Evolutionary conservation across 345 rosid genomes (phyloP).

Genomic region (Dimocarpus longan): DNA sequence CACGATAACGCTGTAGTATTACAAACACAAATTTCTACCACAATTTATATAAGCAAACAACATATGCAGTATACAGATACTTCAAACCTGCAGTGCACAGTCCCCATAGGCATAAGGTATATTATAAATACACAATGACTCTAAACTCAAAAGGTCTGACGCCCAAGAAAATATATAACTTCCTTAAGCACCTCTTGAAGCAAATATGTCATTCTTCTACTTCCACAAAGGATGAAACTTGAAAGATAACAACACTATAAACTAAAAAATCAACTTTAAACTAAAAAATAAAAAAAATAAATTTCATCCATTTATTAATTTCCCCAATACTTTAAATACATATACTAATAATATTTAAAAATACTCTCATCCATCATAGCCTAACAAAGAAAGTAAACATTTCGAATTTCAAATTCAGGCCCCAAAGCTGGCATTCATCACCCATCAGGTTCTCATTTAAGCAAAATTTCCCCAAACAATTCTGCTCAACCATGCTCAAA

Average conservation of each 20-base stretch:
- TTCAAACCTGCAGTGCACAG: no score
- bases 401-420: neutral
- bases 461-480: no score
- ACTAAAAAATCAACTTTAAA: neutral
- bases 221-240: slow-evolving; percentile 16
- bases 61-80: no score
- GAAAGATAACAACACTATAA: slow-evolving; percentile 1
- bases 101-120: no score
- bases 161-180: slow-evolving; percentile 21
- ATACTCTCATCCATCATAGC: neutral
- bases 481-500: neutral
- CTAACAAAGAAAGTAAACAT: neutral
- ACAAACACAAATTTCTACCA: no score
- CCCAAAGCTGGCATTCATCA: neutral
- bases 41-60: no score
- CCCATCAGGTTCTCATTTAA: neutral
- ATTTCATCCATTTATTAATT: neutral
- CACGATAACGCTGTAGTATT: no score
- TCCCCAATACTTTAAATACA: neutral
- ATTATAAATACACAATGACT: no score
- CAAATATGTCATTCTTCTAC: no score
- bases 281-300: no score
- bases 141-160: slow-evolving; percentile 31
- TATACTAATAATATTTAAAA: neutral
- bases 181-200: slow-evolving; percentile 32